phyloP scores from a whole-genome alignment of 2,329 filamentous ascomycete species.

The Diaporthe aspalathi region DNA sequence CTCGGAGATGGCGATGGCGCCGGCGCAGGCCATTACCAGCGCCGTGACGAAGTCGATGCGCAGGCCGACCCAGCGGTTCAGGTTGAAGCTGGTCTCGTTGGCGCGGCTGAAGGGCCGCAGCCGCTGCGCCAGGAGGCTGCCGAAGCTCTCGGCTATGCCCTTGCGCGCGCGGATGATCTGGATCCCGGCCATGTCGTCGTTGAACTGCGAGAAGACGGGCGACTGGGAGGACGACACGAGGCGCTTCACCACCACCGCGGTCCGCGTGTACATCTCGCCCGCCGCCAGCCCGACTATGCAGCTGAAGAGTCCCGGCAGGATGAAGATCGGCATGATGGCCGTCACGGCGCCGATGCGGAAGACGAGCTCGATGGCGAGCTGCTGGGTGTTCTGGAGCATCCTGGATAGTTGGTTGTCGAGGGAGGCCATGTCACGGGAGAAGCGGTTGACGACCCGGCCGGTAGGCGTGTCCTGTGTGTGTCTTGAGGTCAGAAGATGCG shows the following conservation, averaged over 20 bases:
- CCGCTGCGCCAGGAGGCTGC: constrained; percentile 61
- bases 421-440: constrained; percentile 60
- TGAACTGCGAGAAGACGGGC: constrained; percentile 68
- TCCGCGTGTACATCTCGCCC: constrained; percentile 59
- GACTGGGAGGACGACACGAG: constrained; percentile 57
- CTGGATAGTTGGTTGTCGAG: constrained; percentile 61
- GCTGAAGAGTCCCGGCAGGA: constrained; percentile 53
- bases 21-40: constrained; percentile 62
- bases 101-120: constrained; percentile 59
- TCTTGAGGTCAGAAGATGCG: not conserved
- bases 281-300: constrained; percentile 52
- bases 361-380: constrained; percentile 50
- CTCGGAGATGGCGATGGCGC: constrained; percentile 63
- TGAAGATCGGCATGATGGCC: constrained; percentile 57
- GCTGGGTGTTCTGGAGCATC: constrained; percentile 57
- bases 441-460: constrained; percentile 49
- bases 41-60: constrained; percentile 66
- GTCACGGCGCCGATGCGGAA: constrained; percentile 54
- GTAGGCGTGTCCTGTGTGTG: constrained; percentile 46
- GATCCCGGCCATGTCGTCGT: constrained; percentile 49
- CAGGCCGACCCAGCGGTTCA: constrained; percentile 68
- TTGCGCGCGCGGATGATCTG: constrained; percentile 59
- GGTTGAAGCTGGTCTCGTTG: constrained; percentile 63
- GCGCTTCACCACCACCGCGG: constrained; percentile 55
- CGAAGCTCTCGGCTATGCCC: constrained; percentile 61